Conservation (phyloP, 1,284 basidiomycete genomes). For the Schizophyllum amplum region DNA sequence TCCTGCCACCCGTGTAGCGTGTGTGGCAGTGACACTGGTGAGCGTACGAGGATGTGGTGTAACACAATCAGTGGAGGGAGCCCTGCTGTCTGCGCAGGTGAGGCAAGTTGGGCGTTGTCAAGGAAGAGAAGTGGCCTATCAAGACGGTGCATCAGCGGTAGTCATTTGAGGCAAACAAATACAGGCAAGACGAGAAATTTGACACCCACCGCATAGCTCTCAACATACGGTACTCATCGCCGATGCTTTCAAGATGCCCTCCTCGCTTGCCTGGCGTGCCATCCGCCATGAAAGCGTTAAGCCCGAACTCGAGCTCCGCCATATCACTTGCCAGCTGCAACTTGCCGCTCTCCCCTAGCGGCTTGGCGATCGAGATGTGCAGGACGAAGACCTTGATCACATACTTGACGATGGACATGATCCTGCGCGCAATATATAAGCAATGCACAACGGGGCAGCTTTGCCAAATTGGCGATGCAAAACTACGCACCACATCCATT, state of each 20-base stretch:
- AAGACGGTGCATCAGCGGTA: constrained; percentile 3
- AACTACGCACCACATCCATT: constrained; percentile 41
- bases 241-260: constrained; percentile 60
- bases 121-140: constrained; percentile 84
- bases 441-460: not conserved
- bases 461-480: constrained; percentile 33
- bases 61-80: constrained; percentile 79
- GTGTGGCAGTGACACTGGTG: constrained; percentile 79
- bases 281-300: constrained; percentile 70
- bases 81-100: constrained; percentile 57
- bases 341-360: constrained; percentile 84
- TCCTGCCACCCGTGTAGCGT: constrained; percentile 87
- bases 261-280: constrained; percentile 50
- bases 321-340: constrained; percentile 90
- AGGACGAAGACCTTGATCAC: constrained; percentile 81
- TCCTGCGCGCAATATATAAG: constrained; percentile 36
- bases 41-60: constrained; percentile 89
- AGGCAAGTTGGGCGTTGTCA: constrained; percentile 62
- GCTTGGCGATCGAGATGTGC: constrained; percentile 83
- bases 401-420: constrained; percentile 59
- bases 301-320: constrained; percentile 89
- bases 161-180: no score
- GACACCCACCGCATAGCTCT: constrained; percentile 68
- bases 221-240: constrained; percentile 74
- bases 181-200: not conserved